A percentile compares a stretch with the other conserved stretches of the same genome.
Conservation (phyloP, 2,329 filamentous ascomycete genomes). For the Curvularia verruculosa region DNA sequence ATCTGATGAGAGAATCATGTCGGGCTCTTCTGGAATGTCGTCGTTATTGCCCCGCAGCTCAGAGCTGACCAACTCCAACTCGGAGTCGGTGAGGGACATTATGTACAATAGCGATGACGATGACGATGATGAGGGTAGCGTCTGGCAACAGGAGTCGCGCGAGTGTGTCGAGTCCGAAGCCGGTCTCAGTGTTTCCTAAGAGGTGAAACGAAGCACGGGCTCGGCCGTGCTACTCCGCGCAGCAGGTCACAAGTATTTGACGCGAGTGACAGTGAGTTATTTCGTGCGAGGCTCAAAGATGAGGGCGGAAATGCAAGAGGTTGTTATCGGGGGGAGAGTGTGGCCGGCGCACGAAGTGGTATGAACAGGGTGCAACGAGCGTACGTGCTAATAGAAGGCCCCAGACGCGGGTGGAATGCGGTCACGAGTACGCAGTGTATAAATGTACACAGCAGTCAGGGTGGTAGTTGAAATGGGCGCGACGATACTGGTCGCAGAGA, state of each 20-base stretch:
- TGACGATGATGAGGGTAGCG: conserved; percentile 3
- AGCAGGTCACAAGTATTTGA: conserved; percentile 27
- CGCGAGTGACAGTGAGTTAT: conserved; percentile 13
- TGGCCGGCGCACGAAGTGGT: conserved; percentile 6
- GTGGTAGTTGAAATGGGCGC: conserved; percentile 14
- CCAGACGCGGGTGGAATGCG: conserved; percentile 4
- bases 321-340: conserved; percentile 13
- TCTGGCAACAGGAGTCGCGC: conserved; percentile 22
- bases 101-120: conserved; percentile 11
- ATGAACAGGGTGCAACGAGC: conserved; percentile 13
- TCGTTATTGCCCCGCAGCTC: conserved; percentile 42
- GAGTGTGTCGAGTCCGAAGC: conserved; percentile 27
- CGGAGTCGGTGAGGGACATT: conserved; percentile 44
- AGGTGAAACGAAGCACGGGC: conserved; percentile 43
- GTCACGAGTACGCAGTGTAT: conserved; percentile 19
- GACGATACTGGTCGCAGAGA: conserved; percentile 20
- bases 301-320: conserved; percentile 28
- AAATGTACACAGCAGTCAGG: conserved; percentile 15
- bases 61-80: conserved; percentile 39
- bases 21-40: conserved; percentile 51
- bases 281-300: conserved; percentile 27
- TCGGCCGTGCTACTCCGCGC: conserved; percentile 27
- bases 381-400: conserved; percentile 14
- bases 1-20: conserved; percentile 50
- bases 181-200: conserved; percentile 15